phyloP scores from a whole-genome alignment of 2,329 filamentous ascomycete species.

The Colletotrichum cordylinicola region DNA sequence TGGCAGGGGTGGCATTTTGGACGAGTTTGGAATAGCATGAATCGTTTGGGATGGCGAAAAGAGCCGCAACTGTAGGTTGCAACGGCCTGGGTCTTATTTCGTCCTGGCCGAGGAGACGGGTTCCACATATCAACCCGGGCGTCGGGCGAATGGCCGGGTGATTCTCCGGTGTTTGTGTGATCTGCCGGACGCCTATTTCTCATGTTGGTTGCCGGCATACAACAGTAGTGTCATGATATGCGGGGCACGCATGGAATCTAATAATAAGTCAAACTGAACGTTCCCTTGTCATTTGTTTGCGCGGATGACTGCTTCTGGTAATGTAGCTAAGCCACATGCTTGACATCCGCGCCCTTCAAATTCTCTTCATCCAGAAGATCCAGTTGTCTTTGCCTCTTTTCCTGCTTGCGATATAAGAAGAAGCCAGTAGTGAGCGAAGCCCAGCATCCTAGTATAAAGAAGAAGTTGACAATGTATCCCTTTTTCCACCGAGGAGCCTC shows the following conservation, averaged over 20 bases:
- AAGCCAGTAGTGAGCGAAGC: conserved; percentile 9
- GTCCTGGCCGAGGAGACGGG: background rate
- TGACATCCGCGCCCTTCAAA: background rate
- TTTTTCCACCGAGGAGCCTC: conserved; percentile 27
- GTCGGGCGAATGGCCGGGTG: background rate
- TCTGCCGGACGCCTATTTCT: background rate
- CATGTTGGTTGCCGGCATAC: background rate
- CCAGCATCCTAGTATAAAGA: conserved; percentile 23
- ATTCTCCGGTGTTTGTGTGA: background rate
- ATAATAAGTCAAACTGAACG: background rate
- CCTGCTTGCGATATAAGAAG: conserved; percentile 6
- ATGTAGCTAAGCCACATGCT: conserved; percentile 8
- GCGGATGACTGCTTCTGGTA: background rate
- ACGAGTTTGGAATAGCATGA: background rate
- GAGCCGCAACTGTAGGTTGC: background rate
- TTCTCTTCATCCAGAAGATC: conserved; percentile 3
- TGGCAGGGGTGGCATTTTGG: conserved; percentile 38
- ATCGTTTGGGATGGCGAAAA: background rate
- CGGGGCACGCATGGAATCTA: background rate
- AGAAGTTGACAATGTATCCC: conserved; percentile 27
- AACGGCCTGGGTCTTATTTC: background rate
- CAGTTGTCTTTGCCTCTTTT: conserved; percentile 3
- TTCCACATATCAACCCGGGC: background rate
- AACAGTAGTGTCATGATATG: background rate
- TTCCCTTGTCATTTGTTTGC: background rate